These are phyloP conservation scores for Pseudognaphalium luteoalbum DNA, from an alignment of 129 eudicot genomes.

Conservation along the genomic window DNA sequence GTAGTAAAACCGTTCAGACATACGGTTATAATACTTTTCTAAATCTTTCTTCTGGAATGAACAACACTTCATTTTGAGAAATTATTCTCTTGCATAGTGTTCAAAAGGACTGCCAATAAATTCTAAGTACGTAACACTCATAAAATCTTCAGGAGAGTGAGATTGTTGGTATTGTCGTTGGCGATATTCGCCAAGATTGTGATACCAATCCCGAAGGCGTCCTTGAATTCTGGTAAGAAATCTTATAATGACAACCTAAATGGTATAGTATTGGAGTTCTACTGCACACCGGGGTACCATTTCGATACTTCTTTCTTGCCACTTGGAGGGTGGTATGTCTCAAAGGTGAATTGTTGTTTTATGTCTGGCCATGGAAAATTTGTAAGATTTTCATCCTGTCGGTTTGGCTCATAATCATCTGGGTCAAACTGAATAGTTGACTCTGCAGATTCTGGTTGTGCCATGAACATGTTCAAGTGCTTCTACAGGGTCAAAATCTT, in stretches of 20 bases:
- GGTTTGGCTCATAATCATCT: no score
- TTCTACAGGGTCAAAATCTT: no score
- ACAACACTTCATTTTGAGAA: slow-evolving; percentile 3
- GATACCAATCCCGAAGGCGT: not conserved
- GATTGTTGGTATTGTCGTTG: not conserved
- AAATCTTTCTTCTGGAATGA: no score
- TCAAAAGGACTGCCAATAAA: not conserved
- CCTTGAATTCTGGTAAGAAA: not conserved
- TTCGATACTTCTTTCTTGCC: not conserved
- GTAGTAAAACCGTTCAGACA: no score
- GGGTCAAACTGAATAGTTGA: no score
- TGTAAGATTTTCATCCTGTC: no score
- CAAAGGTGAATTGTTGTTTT: no score
- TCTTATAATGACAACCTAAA: not conserved
- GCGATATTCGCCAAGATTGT: not conserved
- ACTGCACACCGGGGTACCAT: not conserved
- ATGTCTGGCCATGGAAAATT: no score
- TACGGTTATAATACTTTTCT: no score
- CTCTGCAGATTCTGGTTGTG: no score
- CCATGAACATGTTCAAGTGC: no score
- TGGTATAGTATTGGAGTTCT: not conserved
- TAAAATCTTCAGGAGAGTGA: not conserved
- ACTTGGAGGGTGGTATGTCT: not conserved
- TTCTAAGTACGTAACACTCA: not conserved
- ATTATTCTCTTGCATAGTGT: not conserved